Percentiles rank a stretch among this genome's conserved stretches.
phyloP scores from a whole-genome alignment of 1,284 basidiomycete genomes.

The Leccinum pallidistipes region DNA sequence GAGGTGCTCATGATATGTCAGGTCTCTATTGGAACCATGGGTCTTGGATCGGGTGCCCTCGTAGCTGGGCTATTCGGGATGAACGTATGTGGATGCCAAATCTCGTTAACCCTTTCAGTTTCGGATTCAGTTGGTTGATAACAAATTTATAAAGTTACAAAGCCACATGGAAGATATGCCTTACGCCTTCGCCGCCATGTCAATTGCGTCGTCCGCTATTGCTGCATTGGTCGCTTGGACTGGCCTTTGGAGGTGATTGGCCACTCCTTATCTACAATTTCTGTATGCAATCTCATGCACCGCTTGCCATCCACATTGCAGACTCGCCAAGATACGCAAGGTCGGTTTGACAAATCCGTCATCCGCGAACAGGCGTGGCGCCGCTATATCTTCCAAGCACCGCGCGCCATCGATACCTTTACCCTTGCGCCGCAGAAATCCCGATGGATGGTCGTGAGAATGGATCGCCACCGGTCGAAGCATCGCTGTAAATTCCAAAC shows the following conservation, averaged over 20 bases:
- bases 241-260: constrained; percentile 58
- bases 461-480: not conserved
- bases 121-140: constrained; percentile 24
- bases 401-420: constrained; percentile 54
- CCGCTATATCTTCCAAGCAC: constrained; percentile 29
- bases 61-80: constrained; percentile 93
- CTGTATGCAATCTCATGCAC: constrained; percentile 8
- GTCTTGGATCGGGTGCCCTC: constrained; percentile 90
- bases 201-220: constrained; percentile 51
- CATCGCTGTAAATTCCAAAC: not conserved
- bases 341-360: constrained; percentile 51
- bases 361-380: constrained; percentile 17
- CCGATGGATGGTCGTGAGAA: constrained; percentile 52
- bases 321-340: constrained; percentile 47
- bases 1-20: constrained; percentile 27
- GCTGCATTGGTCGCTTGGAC: constrained; percentile 57
- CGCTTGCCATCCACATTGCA: constrained; percentile 21
- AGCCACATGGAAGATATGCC: constrained; percentile 69
- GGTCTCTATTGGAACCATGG: constrained; percentile 94
- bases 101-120: constrained; percentile 22
- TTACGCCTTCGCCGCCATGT: constrained; percentile 68
- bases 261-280: constrained; percentile 18
- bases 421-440: constrained; percentile 52
- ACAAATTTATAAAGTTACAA: constrained; percentile 49
- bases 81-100: constrained; percentile 66